A percentile compares a stretch with the other conserved stretches of the same genome.
phyloP scores from a whole-genome alignment of 306 rosid genomes.

The Herpetospermum pedunculosum region DNA sequence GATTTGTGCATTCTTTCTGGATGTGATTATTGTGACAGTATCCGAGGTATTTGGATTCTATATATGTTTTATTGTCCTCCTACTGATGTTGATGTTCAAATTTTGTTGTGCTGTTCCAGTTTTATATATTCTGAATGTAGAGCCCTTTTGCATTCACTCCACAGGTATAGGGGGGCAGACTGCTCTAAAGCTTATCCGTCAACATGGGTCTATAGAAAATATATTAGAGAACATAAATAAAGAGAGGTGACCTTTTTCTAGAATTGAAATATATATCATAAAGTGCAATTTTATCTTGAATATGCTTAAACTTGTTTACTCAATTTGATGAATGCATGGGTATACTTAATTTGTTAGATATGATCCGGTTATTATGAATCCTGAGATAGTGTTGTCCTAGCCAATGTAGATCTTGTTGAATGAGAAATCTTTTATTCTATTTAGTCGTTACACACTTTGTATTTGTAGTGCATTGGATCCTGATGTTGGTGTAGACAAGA shows the following conservation, averaged over 20 bases:
- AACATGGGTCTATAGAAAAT: slow-evolving; percentile 82
- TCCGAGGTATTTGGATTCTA: slow-evolving; percentile 57
- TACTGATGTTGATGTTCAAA: background rate
- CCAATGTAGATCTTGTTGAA: background rate
- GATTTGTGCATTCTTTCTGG: slow-evolving; percentile 96
- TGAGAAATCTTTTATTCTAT: background rate
- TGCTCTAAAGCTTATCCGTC: slow-evolving; percentile 89
- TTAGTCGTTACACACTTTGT: background rate
- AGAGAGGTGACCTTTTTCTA: slow-evolving; percentile 53
- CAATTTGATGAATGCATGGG: background rate
- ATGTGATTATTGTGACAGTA: slow-evolving; percentile 87
- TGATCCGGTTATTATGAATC: background rate
- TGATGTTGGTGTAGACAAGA: too few relatives aligned
- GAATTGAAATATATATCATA: background rate
- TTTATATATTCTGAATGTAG: background rate
- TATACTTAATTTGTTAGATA: background rate
- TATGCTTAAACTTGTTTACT: background rate
- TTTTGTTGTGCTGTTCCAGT: background rate
- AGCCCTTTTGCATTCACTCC: slow-evolving; percentile 14
- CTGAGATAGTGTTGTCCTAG: background rate
- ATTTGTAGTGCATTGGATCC: background rate
- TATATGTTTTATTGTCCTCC: background rate
- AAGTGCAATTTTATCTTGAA: background rate
- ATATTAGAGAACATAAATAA: slow-evolving; percentile 72
- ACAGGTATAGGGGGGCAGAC: slow-evolving; percentile 92